phyloP scores from a whole-genome alignment of 2,329 filamentous ascomycete species.

The Chalara sp. region DNA sequence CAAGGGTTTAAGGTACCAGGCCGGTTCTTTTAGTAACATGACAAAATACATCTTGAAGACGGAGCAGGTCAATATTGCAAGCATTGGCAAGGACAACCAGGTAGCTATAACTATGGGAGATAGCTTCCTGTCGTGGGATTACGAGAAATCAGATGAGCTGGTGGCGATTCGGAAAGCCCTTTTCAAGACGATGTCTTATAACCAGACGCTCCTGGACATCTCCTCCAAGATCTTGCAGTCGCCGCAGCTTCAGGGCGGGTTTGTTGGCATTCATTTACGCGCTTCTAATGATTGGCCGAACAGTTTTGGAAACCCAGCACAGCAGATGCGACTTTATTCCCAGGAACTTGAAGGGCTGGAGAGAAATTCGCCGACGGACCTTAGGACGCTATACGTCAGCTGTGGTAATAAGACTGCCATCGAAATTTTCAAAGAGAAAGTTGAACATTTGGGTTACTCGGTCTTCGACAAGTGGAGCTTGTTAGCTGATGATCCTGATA shows the following conservation, averaged over 20 bases:
- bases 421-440: constrained; percentile 8
- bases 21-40: constrained; percentile 7
- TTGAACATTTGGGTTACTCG: constrained; percentile 10
- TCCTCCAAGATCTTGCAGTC: no score
- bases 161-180: constrained; percentile 14
- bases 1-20: constrained; percentile 1
- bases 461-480: constrained; percentile 16
- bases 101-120: constrained; percentile 15
- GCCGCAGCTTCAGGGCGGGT: no score
- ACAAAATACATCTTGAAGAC: neutral
- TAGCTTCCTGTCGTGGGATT: constrained; percentile 16
- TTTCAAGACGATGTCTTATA: constrained; percentile 11
- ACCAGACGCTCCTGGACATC: no score
- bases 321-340: constrained; percentile 13
- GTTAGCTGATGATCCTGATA: constrained; percentile 3
- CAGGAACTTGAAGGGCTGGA: constrained; percentile 10
- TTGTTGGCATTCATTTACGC: no score
- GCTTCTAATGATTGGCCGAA: no score
- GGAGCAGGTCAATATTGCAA: neutral
- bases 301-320: no score
- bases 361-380: neutral
- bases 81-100: constrained; percentile 8
- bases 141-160: constrained; percentile 11
- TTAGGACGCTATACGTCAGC: constrained; percentile 16
- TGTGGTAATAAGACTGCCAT: constrained; percentile 15